These are phyloP conservation scores for Neofusicoccum parvum DNA, from an alignment of 2,329 filamentous ascomycete species.

Conservation along the genomic window DNA sequence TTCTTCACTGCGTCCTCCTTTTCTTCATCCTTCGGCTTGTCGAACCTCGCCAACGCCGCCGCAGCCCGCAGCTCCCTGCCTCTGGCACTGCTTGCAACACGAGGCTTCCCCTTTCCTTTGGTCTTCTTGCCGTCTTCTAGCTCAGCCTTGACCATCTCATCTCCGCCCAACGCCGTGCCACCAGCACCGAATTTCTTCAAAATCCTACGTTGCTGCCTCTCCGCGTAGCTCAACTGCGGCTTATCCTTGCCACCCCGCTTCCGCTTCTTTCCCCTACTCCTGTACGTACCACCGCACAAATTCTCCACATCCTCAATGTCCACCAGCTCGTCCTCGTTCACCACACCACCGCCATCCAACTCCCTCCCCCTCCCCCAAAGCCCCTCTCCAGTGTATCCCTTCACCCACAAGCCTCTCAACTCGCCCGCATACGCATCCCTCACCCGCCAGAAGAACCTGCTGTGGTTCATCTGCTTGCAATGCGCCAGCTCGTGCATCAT, in stretches of 20 bases:
- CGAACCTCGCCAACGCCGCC: constrained; percentile 75
- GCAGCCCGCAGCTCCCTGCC: constrained; percentile 76
- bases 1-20: constrained; percentile 36
- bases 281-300: constrained; percentile 76
- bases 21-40: constrained; percentile 51
- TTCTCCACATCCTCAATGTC: constrained; percentile 67
- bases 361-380: constrained; percentile 75
- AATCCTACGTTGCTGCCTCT: constrained; percentile 72
- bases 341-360: constrained; percentile 56
- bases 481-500: constrained; percentile 94
- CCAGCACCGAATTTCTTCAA: constrained; percentile 75
- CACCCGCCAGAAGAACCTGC: constrained; percentile 76
- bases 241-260: constrained; percentile 27
- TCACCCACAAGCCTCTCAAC: constrained; percentile 70
- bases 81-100: constrained; percentile 72
- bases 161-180: constrained; percentile 69
- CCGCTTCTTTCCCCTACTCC: constrained; percentile 48
- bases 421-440: constrained; percentile 72
- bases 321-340: constrained; percentile 61
- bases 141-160: constrained; percentile 65
- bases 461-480: constrained; percentile 91
- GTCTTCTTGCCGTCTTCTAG: constrained; percentile 67
- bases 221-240: constrained; percentile 64
- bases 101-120: constrained; percentile 60
- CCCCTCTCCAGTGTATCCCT: constrained; percentile 76